Evolutionary conservation across 345 rosid genomes (phyloP).

Genomic region (Jatropha curcas): DNA sequence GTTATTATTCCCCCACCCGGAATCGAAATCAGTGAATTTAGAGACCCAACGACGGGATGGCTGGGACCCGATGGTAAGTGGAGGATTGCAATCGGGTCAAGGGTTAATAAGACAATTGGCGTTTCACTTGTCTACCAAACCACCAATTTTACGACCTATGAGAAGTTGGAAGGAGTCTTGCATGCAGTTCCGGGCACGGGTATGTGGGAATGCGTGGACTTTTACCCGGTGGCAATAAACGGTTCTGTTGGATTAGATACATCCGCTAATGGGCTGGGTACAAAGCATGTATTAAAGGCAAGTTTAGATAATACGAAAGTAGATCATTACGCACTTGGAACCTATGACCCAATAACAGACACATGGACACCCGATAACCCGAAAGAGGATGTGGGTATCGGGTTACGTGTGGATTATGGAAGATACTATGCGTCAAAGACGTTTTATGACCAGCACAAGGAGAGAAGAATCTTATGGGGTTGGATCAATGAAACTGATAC

Average conservation of each 20-base stretch:
- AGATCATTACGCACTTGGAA: constrained; percentile 82
- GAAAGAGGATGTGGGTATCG: constrained; percentile 72
- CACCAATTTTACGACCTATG: constrained; percentile 46
- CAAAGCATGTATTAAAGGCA: constrained; percentile 85
- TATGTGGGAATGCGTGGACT: constrained; percentile 99
- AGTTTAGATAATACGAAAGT: constrained; percentile 74
- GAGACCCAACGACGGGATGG: constrained; percentile 95
- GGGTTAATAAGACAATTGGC: constrained; percentile 48
- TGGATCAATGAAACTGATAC: constrained; percentile 95
- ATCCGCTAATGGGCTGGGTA: constrained; percentile 58
- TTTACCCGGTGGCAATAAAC: constrained; percentile 72
- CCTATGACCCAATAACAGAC: constrained; percentile 53
- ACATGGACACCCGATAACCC: constrained; percentile 89
- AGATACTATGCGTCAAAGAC: constrained; percentile 87
- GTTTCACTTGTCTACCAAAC: constrained; percentile 71
- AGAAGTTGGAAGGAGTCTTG: constrained; percentile 45
- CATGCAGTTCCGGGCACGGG: constrained; percentile 83
- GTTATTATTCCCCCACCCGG: constrained; percentile 71
- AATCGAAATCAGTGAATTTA: constrained; percentile 54
- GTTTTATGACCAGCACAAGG: constrained; percentile 66
- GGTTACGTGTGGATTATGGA: constrained; percentile 78
- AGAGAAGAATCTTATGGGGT: constrained; percentile 83
- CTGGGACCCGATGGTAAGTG: constrained; percentile 61
- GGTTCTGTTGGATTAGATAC: constrained; percentile 62
- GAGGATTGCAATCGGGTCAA: constrained; percentile 73